Evolutionary conservation across 331 rosid species (phyloP).

Genomic region (Saraca asoca): DNA sequence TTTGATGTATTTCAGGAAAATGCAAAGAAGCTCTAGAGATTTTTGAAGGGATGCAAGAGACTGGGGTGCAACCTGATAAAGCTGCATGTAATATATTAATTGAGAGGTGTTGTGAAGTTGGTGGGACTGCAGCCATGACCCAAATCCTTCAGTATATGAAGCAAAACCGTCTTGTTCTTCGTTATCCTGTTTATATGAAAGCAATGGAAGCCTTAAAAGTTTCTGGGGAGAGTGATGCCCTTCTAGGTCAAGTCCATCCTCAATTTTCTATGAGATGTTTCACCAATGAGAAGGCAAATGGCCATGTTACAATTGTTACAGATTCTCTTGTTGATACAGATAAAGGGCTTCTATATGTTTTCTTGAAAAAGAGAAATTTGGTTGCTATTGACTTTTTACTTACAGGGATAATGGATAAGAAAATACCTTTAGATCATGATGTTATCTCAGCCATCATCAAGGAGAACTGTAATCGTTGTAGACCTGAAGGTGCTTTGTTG

Average conservation of each 20-base stretch:
- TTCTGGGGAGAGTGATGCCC: conserved; percentile 54
- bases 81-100: conserved; percentile 85
- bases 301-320: conserved; percentile 24
- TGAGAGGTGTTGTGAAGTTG: conserved; percentile 61
- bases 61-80: conserved; percentile 78
- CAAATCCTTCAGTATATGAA: conserved; percentile 70
- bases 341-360: conserved; percentile 50
- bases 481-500: conserved; percentile 66
- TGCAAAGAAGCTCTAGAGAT: conserved; percentile 76
- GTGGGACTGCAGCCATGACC: conserved; percentile 50
- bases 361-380: conserved; percentile 60
- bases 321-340: conserved; percentile 40
- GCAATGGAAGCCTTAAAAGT: conserved; percentile 58
- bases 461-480: conserved; percentile 48
- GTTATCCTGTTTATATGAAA: conserved; percentile 62
- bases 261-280: conserved; percentile 46
- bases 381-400: conserved; percentile 61
- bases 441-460: conserved; percentile 60
- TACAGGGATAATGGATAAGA: conserved; percentile 48
- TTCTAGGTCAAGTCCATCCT: conserved; percentile 76
- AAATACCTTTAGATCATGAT: conserved; percentile 47
- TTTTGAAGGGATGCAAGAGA: conserved; percentile 75
- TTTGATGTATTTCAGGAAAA: conserved; percentile 57
- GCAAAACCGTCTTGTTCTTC: conserved; percentile 66
- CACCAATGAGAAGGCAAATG: conserved; percentile 37